Evolutionary conservation across 2,329 filamentous ascomycete genomes (phyloP), one percentile per base, ranked within the genome.

Genomic region (Metarhizium anisopliae): DNA sequence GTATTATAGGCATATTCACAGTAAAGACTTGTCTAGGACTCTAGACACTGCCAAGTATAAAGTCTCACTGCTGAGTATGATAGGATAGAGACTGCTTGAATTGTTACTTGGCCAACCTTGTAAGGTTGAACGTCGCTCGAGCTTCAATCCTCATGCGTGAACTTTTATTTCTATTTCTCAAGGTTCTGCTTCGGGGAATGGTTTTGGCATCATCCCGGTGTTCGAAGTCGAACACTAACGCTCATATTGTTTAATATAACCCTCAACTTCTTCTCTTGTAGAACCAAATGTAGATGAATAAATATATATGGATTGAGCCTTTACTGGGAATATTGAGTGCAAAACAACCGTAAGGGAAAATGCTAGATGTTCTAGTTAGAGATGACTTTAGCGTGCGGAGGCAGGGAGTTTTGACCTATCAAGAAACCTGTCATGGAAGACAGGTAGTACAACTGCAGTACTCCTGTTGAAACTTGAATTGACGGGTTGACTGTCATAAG

Each of bases 381-480:
- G 16, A 43, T 43, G 3, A 14, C 2, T 10, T n/a, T 14, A n/a
- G 42, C 13, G 4, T 14, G 42, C 6, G n/a, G 42, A 43, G 11
- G n/a, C 11, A n/a, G n/a, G 11, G 42, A 25, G 20, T 25, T 25
- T 6, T 43, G 11, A 55, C 53, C 45, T 18, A 55, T 36, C 1
- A 55, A 32, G 38, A 55, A 55, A 35, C 53, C 20, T 4, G 53
- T 55, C 13, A 55, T 42, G 14, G 53, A 50, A 18, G 30, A 50
- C 3, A 55, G 18, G 14, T 55, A 55, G 35, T 55, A 55, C 47
- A 55, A 30, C 30, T 51, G 53, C 13, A 25, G 32, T 30, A 35
- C 53, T 29, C 32, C 8, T 32, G 47, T 16, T 3, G 47, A 25
- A 18, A 55, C 38, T 32, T 43, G 35, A 14, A 55, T 51, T 11